Evolutionary conservation across 345 rosid species (phyloP).

Genomic region (Lumnitzera littorea): DNA sequence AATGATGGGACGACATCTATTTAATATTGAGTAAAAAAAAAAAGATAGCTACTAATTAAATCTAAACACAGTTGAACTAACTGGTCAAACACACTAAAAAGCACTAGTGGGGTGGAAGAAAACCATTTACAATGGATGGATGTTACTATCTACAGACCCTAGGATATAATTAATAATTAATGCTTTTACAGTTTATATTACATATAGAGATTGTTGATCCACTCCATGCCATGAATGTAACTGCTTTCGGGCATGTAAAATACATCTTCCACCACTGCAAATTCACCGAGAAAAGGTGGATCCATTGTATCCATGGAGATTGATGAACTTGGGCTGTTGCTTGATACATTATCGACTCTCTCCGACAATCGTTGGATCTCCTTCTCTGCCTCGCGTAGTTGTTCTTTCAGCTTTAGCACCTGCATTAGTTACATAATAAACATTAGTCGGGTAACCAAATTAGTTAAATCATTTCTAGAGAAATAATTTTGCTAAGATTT

Average conservation of each 20-base stretch:
- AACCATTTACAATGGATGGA: too few species aligned
- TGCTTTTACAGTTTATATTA: too few species aligned
- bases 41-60: too few species aligned
- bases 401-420: constrained; percentile 53
- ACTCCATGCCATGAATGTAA: constrained; percentile 21
- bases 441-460: background rate
- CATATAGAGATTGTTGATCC: background rate
- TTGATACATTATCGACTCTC: constrained; percentile 31
- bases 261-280: constrained; percentile 33
- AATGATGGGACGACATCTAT: too few species aligned
- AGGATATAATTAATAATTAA: too few species aligned
- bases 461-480: too few species aligned
- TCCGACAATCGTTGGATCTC: constrained; percentile 44
- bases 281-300: constrained; percentile 35
- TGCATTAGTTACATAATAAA: constrained; percentile 3
- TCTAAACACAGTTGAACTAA: too few species aligned
- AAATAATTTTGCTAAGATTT: too few species aligned
- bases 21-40: too few species aligned
- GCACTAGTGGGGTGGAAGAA: too few species aligned
- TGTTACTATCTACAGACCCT: too few species aligned
- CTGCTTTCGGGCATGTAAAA: constrained; percentile 33
- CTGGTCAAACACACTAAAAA: too few species aligned
- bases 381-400: constrained; percentile 36
- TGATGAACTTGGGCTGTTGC: constrained; percentile 45
- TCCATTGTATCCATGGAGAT: constrained; percentile 30